Evolutionary conservation across 805 yeast species (phyloP).

Genomic region (Metschnikowia dekortorum): DNA sequence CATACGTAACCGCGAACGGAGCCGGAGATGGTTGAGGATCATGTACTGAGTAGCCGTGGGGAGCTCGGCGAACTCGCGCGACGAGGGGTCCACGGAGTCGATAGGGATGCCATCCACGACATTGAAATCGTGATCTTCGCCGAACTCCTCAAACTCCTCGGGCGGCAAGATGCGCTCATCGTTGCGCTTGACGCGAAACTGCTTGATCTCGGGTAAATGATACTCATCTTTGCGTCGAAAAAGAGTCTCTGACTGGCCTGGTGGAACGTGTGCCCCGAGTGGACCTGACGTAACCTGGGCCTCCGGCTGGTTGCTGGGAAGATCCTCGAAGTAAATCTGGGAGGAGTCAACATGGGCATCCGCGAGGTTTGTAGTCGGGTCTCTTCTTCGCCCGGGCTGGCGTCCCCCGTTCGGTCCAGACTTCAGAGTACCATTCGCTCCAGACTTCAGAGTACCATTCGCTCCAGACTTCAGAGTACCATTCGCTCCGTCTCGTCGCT

Average conservation of each 20-base stretch:
- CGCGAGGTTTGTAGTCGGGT: conserved; percentile 23
- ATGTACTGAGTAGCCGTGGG: conserved; percentile 87
- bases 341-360: not conserved
- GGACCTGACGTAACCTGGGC: not conserved
- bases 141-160: conserved; percentile 61
- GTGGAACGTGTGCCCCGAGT: not conserved
- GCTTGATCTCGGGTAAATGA: conserved; percentile 70
- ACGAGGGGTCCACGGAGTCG: conserved; percentile 76
- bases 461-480: too few relatives aligned
- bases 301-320: conserved; percentile 20
- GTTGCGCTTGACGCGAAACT: conserved; percentile 45
- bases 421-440: too few relatives aligned
- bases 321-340: conserved; percentile 23
- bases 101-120: conserved; percentile 67
- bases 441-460: too few relatives aligned
- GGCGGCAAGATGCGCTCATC: conserved; percentile 76
- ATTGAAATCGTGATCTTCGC: conserved; percentile 29
- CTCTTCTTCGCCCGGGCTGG: not conserved
- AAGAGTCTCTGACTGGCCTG: conserved; percentile 1
- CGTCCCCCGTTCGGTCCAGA: too few relatives aligned
- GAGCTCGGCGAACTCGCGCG: conserved; percentile 68
- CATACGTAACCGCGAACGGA: conserved; percentile 87
- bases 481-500: not conserved
- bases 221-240: conserved; percentile 73
- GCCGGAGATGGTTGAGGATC: conserved; percentile 74